phyloP scores from a whole-genome alignment of 2,329 filamentous ascomycete species.

The Aspergillus hortae region DNA sequence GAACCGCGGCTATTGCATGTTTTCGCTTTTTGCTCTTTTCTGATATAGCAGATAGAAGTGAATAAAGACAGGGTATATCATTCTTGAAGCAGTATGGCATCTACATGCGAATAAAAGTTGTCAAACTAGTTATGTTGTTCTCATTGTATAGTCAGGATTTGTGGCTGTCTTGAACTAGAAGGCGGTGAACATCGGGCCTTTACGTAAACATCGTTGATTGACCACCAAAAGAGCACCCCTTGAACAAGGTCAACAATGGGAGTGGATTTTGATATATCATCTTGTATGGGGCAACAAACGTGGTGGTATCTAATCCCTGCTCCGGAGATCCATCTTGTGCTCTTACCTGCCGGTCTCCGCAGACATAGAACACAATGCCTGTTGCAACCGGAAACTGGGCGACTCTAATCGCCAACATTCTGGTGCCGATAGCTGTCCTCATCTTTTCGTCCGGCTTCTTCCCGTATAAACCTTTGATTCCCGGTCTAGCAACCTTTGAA shows the following conservation, averaged over 20 bases:
- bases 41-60: too few species aligned
- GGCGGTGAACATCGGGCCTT: neutral
- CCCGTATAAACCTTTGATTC: constrained; percentile 90
- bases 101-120: too few species aligned
- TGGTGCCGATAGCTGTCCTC: constrained; percentile 71
- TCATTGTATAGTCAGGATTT: neutral
- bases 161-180: neutral
- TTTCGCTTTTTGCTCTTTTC: too few species aligned
- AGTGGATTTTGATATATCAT: neutral
- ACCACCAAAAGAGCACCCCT: neutral
- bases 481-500: constrained; percentile 68
- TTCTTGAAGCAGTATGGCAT: too few species aligned
- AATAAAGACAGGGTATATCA: too few species aligned
- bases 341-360: neutral
- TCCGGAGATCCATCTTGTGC: neutral
- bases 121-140: neutral
- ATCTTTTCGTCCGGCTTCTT: constrained; percentile 91
- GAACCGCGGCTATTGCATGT: too few species aligned
- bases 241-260: neutral
- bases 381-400: constrained; percentile 26
- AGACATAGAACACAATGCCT: constrained; percentile 17
- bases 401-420: constrained; percentile 67
- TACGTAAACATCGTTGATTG: too few species aligned
- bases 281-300: neutral
- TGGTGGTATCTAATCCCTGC: neutral